Evolutionary conservation across 495 filamentous ascomycete genomes (phyloP).

Genomic region (Apiosordaria backusii): DNA sequence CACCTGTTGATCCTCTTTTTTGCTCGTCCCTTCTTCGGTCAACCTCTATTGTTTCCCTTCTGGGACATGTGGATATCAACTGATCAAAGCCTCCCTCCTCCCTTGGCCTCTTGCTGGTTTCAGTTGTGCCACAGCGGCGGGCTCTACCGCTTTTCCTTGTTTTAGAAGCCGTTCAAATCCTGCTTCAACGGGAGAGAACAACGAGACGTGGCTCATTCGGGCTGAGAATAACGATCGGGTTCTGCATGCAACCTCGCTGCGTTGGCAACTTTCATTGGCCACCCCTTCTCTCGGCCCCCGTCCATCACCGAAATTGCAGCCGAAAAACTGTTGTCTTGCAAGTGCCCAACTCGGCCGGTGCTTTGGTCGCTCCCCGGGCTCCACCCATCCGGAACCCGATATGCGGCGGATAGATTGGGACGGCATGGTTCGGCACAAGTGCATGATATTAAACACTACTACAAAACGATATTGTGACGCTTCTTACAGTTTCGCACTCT

Average conservation of each 20-base stretch:
- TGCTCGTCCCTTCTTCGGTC: not conserved
- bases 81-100: not conserved
- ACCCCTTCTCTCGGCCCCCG: too few relatives aligned
- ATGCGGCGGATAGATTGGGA: not conserved
- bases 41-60: not conserved
- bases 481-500: constrained; percentile 11
- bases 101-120: not conserved
- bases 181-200: not conserved
- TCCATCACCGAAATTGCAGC: not conserved
- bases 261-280: not conserved
- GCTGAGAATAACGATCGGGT: not conserved
- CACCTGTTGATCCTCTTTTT: not conserved
- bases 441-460: not conserved
- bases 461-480: not conserved
- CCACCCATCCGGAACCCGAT: not conserved
- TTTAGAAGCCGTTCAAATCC: not conserved
- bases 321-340: not conserved
- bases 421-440: not conserved
- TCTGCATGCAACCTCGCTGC: not conserved
- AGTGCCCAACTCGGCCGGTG: not conserved
- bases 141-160: not conserved
- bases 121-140: not conserved
- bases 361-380: not conserved
- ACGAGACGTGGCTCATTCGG: not conserved
- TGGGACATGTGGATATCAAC: not conserved